Evolutionary conservation across 2,329 filamentous ascomycete species (phyloP), one percentile per base, ranked within the genome.

Genomic region (Trichoderma brevicompactum): DNA sequence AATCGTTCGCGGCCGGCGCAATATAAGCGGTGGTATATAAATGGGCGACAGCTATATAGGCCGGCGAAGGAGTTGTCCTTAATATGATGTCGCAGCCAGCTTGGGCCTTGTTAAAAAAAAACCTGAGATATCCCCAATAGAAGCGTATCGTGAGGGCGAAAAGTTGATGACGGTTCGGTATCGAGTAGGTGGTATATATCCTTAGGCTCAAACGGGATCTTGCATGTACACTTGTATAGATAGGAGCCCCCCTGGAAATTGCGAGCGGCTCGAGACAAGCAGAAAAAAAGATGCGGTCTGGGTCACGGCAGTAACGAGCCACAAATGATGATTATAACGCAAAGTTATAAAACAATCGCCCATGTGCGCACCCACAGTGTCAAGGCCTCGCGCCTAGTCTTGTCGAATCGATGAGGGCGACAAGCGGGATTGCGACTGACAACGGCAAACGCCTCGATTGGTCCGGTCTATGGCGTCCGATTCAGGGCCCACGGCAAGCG

Each of bases 381-480:
- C 49, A 17, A 60, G 48, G 38, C 54, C 49, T 63, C 28, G 38
- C 49, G 60, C 60, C 60, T 43, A 17, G 40, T 62, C 19, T 52
- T 62, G 17, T 65, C 60, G 28, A 63, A 63, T 63, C 49, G 60
- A 63, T n/a, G 60, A 40, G 49, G 28, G 60, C 28, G 49, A 50
- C 59, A 66, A 66, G 52, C 65, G 60, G 65, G 65, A 66, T 66
- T 66, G 65, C 65, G 60, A 58, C 49, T 64, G 41, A 15, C 50
- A 40, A 64, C 56, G 59, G 59, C 60, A 49, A 43, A 46, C 19
- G 40, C 53, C 52, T 49, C 53, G 59, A 61, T 56, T 64, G 56
- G 50, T 58, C 44, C 60, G 55, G 38, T 60, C 41, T 43, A 44
- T 44, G 40, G 64, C 41, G 56, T 62, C 59, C 58, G 64, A 62